Evolutionary conservation across 2,329 filamentous ascomycete species (phyloP).

Genomic region (Leptographium procerum): DNA sequence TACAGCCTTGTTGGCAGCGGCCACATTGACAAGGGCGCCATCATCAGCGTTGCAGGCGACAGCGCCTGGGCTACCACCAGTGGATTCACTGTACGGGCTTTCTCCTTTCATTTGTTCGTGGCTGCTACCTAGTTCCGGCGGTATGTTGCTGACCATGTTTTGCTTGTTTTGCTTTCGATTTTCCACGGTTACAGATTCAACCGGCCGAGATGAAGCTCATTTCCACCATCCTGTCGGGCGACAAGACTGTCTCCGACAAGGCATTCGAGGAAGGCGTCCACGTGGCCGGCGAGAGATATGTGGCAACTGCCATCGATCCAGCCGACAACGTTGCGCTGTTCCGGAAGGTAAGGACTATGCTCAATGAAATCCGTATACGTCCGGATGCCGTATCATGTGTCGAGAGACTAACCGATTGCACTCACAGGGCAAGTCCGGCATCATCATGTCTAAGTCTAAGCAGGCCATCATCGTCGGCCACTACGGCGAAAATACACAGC

Average conservation of each 20-base stretch:
- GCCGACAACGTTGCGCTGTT: slow-evolving; percentile 38
- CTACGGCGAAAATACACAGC: slow-evolving; percentile 64
- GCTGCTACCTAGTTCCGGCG: not conserved
- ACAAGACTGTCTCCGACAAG: slow-evolving; percentile 43
- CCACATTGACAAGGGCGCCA: slow-evolving; percentile 73
- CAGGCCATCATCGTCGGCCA: slow-evolving; percentile 83
- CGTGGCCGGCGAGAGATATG: slow-evolving; percentile 65
- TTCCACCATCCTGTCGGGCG: slow-evolving; percentile 36
- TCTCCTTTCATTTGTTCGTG: slow-evolving; percentile 17
- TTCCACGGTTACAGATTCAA: slow-evolving; percentile 29
- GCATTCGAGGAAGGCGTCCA: slow-evolving; percentile 64
- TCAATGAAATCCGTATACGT: too few species aligned
- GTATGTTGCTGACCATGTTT: not conserved
- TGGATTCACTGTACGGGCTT: slow-evolving; percentile 57
- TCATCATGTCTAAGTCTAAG: slow-evolving; percentile 75
- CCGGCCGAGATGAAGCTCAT: slow-evolving; percentile 50
- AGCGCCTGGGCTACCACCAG: slow-evolving; percentile 64
- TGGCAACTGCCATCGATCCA: slow-evolving; percentile 52
- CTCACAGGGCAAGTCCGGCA: slow-evolving; percentile 60
- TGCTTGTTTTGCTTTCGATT: too few species aligned
- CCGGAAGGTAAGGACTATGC: slow-evolving; percentile 7
- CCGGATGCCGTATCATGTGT: not conserved
- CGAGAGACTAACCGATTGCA: not conserved
- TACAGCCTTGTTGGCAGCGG: slow-evolving; percentile 66
- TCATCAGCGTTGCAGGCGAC: slow-evolving; percentile 71